Evolutionary conservation across 169 alveolate genomes (phyloP).

Genomic region (Neospora caninum): DNA sequence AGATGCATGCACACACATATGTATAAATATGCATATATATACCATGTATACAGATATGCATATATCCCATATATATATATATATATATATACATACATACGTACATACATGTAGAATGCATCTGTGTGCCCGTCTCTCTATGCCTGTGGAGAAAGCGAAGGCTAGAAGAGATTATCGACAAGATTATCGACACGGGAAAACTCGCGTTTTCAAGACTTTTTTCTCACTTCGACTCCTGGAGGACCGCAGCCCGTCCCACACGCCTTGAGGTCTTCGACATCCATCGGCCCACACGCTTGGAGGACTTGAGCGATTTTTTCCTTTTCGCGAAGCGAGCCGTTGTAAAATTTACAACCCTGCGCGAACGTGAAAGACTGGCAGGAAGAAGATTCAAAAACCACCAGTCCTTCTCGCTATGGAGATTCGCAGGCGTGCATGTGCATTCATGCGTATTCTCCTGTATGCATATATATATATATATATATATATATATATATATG

Average conservation of each 20-base stretch:
- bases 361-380: not conserved
- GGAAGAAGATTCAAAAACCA: not conserved
- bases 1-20: not conserved
- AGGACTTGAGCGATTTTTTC: not conserved
- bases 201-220: too few relatives aligned
- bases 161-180: too few relatives aligned
- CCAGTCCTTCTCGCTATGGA: not conserved
- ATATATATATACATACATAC: too few relatives aligned
- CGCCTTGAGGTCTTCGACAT: constrained; percentile 2
- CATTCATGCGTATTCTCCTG: not conserved
- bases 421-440: not conserved
- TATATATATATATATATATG: not conserved
- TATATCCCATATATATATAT: too few relatives aligned
- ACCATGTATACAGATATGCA: too few relatives aligned
- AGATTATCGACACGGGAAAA: too few relatives aligned
- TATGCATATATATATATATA: not conserved
- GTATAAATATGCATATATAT: not conserved
- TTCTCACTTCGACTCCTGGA: not conserved
- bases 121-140: too few relatives aligned
- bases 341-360: not conserved
- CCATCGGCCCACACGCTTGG: not conserved
- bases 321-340: not conserved
- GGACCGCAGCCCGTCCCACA: constrained; percentile 2
- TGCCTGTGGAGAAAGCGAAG: too few relatives aligned
- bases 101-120: too few relatives aligned